Percentiles rank a stretch among this genome's conserved stretches.
Evolutionary conservation across 208 protist genomes (phyloP).

Genomic region (Trichomonas gallinae): DNA sequence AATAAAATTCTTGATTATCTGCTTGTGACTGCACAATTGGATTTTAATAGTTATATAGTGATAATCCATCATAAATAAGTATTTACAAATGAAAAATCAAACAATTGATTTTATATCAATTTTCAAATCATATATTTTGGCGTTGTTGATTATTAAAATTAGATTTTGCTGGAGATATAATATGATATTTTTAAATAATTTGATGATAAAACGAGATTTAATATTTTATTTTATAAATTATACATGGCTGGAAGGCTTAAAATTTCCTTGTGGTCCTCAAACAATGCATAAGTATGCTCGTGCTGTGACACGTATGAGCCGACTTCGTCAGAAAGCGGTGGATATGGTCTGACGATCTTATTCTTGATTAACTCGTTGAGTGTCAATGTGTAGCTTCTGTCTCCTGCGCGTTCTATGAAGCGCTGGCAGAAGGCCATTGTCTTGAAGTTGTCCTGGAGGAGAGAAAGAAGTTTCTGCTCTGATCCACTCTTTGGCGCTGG

Average conservation of each 20-base stretch:
- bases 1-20: too few relatives aligned
- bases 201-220: too few relatives aligned
- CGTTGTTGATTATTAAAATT: too few relatives aligned
- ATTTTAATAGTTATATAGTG: too few relatives aligned
- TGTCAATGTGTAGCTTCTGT: slow-evolving; percentile 62
- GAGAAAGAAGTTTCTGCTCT: slow-evolving; percentile 65
- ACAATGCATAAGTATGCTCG: slow-evolving; percentile 34
- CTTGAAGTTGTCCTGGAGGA: slow-evolving; percentile 71
- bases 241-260: background rate
- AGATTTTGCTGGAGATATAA: too few relatives aligned
- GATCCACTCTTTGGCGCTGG: slow-evolving; percentile 43
- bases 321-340: slow-evolving; percentile 79
- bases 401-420: slow-evolving; percentile 50
- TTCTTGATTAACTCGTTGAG: slow-evolving; percentile 54
- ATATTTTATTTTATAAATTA: too few relatives aligned
- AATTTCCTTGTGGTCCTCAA: background rate
- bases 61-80: too few relatives aligned
- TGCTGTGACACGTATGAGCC: slow-evolving; percentile 90
- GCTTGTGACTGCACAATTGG: too few relatives aligned
- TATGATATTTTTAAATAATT: too few relatives aligned
- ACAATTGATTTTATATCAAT: too few relatives aligned
- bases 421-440: slow-evolving; percentile 55
- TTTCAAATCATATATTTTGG: too few relatives aligned
- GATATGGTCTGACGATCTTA: slow-evolving; percentile 75
- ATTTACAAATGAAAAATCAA: too few relatives aligned